Evolutionary conservation across 2,329 filamentous ascomycete species (phyloP).

Genomic region (Ciborinia camelliae): DNA sequence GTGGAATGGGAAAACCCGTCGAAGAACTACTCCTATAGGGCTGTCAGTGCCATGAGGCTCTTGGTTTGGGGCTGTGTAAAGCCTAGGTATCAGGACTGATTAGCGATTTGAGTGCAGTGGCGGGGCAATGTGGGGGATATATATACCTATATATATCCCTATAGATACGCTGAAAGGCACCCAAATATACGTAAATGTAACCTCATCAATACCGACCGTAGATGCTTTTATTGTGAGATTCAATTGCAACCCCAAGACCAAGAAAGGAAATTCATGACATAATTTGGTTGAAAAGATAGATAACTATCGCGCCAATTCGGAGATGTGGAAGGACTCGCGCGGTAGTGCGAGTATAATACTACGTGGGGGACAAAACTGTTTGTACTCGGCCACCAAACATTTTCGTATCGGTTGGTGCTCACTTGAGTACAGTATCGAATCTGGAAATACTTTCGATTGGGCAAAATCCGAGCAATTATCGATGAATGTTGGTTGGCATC

Average conservation of each 20-base stretch:
- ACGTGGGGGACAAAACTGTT: background rate
- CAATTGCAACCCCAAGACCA: background rate
- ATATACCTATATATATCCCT: too few species aligned
- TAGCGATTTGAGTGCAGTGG: background rate
- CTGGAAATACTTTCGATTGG: background rate
- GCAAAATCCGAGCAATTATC: background rate
- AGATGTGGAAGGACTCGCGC: background rate
- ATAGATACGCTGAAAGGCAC: background rate
- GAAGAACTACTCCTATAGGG: slow-evolving; percentile 10
- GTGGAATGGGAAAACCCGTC: background rate
- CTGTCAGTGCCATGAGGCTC: background rate
- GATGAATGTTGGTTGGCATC: background rate
- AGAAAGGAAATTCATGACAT: background rate
- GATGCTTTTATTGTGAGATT: background rate
- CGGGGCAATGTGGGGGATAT: background rate
- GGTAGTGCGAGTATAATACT: background rate
- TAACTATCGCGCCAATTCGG: background rate
- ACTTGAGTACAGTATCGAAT: too few species aligned
- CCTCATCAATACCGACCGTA: background rate
- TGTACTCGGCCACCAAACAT: background rate
- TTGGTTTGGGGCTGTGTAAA: slow-evolving; percentile 1
- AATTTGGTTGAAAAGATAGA: background rate
- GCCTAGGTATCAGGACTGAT: background rate
- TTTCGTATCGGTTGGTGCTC: background rate
- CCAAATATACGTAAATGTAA: background rate